Base-by-base conservation (phyloP, 495 filamentous ascomycete genomes). In the Delitschia confertaspora region DNA sequence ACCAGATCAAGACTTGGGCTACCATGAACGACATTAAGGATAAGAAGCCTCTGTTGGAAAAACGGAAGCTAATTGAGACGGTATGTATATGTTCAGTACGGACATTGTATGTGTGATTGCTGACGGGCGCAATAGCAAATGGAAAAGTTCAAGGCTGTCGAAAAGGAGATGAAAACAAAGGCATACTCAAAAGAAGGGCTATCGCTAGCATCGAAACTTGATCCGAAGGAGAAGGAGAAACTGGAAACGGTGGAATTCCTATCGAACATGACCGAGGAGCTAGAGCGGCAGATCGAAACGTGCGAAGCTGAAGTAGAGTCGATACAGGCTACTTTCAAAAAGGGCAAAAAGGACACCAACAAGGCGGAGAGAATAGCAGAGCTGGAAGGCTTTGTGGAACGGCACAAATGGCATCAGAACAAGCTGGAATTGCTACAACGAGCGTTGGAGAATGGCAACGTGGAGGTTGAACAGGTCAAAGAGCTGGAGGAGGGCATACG, bases 91-190 rank as follows among this genome's bases (percentile, higher is more conserved):
- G 4, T n/a, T 11, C n/a, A 32, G 17, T 8, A 22, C 8, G 13
- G 3, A 2, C 33, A 13, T 17, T 33, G 32, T 30, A 5, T 10
- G 20, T 9, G 42, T 38, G n/a, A 22, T 36, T 8, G 32, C 55
- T 58, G 42, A 60, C 55, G 27, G 21, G 34, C 38, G 63, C 47
- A 62, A 56, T 66, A 95, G 93, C 86, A 93, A 80, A 98, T 98
- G 91, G 91, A 98, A 67, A 85, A 84, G 56, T 98, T 98, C 76
- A 98, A 98, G 71, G 88, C 87, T 18, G 91, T 98, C n/a, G 91
- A 98, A 67, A 98, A 98, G 70, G 91, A 95, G 63, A 96, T 98
- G 89, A 98, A 98, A 69, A 98, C 91, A 34, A 98, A 98, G 66
- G 89, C 91, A 44, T 98, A 93, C 64, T 96, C 93, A 27, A 96